Percentiles rank a stretch among this genome's conserved stretches.
Conservation (phyloP, 306 rosid species). For the Prunus kanzakura region DNA sequence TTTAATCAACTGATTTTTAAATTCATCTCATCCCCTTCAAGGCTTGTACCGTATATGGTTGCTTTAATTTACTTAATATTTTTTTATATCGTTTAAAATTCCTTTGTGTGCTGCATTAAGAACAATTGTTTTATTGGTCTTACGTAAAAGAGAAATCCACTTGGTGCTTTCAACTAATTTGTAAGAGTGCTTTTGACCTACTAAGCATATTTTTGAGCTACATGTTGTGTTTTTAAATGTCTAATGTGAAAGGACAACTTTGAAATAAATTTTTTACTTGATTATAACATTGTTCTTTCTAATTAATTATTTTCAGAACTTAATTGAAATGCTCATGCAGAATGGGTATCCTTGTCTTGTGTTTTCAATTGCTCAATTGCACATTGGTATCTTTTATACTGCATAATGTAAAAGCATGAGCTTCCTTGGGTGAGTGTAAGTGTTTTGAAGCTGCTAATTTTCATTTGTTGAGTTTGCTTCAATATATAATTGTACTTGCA, state of each 20-base stretch:
- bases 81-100: neutral
- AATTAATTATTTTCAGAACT: neutral
- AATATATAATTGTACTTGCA: neutral
- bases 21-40: neutral
- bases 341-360: neutral
- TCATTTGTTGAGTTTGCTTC: neutral
- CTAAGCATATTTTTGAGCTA: neutral
- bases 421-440: neutral
- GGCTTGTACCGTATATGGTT: neutral
- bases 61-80: neutral
- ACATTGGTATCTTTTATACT: neutral
- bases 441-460: neutral
- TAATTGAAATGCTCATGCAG: neutral
- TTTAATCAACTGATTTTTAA: neutral
- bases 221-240: neutral
- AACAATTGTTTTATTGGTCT: neutral
- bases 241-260: neutral
- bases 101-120: neutral
- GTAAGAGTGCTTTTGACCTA: neutral
- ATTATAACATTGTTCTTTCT: neutral
- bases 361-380: neutral
- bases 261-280: neutral
- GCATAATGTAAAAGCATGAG: neutral
- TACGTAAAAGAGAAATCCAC: neutral
- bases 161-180: neutral